These are phyloP conservation scores for Venturia nashicola DNA, from an alignment of 2,329 filamentous ascomycete genomes.

Conservation along the genomic window DNA sequence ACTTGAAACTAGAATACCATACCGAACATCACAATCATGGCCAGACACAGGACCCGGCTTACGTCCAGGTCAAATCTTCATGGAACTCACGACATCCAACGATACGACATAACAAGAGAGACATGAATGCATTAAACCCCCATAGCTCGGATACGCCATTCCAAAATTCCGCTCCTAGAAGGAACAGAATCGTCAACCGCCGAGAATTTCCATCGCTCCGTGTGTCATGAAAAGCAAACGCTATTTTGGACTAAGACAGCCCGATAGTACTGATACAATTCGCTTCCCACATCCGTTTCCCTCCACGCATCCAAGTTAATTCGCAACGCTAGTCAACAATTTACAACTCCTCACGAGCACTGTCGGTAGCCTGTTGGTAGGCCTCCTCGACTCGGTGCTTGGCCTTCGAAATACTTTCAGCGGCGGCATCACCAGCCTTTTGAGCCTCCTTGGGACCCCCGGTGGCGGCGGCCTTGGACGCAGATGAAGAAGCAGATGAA, in stretches of 20 bases:
- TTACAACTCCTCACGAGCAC: constrained; percentile 35
- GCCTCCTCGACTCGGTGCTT: constrained; percentile 16
- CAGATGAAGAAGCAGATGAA: constrained; percentile 18
- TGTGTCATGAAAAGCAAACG: not conserved
- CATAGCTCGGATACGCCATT: not conserved
- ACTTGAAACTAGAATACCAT: too few species aligned
- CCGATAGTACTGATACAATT: not conserved
- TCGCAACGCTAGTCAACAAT: not conserved
- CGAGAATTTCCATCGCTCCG: not conserved
- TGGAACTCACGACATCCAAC: too few species aligned
- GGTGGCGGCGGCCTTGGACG: constrained; percentile 16
- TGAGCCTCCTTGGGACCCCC: constrained; percentile 10
- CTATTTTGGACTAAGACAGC: not conserved
- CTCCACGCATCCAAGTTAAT: not conserved
- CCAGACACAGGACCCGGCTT: too few species aligned
- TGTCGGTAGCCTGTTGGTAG: constrained; percentile 21
- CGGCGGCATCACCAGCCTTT: constrained; percentile 21
- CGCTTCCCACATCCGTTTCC: not conserved
- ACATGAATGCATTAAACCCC: not conserved
- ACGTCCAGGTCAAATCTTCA: too few species aligned
- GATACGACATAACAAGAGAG: not conserved
- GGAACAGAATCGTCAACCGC: not conserved
- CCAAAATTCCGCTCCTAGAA: not conserved
- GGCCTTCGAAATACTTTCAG: constrained; percentile 17
- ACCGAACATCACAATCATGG: too few species aligned